These are phyloP conservation scores for Pichia sp. DNA, from an alignment of 1,139 yeast genomes.

Conservation along the genomic window DNA sequence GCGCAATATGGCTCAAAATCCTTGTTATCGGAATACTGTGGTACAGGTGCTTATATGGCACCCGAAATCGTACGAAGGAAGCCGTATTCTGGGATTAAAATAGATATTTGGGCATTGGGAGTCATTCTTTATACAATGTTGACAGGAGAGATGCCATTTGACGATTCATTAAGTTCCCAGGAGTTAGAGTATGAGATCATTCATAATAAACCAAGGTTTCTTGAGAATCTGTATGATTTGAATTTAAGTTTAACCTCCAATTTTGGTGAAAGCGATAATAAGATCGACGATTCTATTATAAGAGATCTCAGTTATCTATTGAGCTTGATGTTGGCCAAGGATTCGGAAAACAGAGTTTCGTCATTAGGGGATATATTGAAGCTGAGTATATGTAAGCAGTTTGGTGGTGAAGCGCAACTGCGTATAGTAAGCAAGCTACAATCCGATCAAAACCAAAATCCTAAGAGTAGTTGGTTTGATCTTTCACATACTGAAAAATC, in stretches of 20 bases:
- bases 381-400: slow-evolving; percentile 51
- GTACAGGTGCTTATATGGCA: slow-evolving; percentile 95
- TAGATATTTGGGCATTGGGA: slow-evolving; percentile 92
- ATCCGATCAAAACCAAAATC: slow-evolving; percentile 18
- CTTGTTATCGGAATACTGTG: slow-evolving; percentile 73
- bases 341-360: slow-evolving; percentile 56
- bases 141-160: slow-evolving; percentile 88
- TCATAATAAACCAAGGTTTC: slow-evolving; percentile 53
- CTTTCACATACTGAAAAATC: slow-evolving; percentile 42
- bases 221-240: slow-evolving; percentile 23
- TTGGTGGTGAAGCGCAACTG: slow-evolving; percentile 33
- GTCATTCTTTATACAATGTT: slow-evolving; percentile 85
- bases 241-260: neutral
- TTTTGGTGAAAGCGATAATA: neutral
- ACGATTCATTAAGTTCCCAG: slow-evolving; percentile 67
- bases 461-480: slow-evolving; percentile 27
- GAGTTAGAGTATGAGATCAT: slow-evolving; percentile 56
- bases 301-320: no score
- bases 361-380: slow-evolving; percentile 49
- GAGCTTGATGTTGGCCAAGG: slow-evolving; percentile 50
- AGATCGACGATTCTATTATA: neutral
- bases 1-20: slow-evolving; percentile 20
- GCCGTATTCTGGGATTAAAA: slow-evolving; percentile 72
- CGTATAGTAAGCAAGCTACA: slow-evolving; percentile 35
- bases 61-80: slow-evolving; percentile 72